Evolutionary conservation across 306 rosid genomes (phyloP).

Genomic region (Acacia confusa): DNA sequence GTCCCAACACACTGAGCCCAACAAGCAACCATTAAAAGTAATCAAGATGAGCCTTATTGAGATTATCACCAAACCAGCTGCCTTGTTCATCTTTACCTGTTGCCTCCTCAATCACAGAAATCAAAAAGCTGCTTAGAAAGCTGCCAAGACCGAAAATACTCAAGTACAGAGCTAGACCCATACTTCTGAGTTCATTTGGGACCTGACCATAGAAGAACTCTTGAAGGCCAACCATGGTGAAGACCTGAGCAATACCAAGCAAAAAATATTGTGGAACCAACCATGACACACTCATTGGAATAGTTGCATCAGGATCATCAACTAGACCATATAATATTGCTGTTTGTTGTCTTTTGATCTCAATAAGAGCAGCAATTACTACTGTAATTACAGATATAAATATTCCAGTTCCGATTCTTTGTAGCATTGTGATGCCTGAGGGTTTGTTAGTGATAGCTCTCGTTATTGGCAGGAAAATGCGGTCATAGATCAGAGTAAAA

Average conservation of each 20-base stretch:
- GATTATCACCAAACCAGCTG: slow-evolving; percentile 62
- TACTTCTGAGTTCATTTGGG: slow-evolving; percentile 35
- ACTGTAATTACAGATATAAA: slow-evolving; percentile 43
- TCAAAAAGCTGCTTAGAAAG: slow-evolving; percentile 40
- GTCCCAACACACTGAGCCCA: neutral
- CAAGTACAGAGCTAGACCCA: slow-evolving; percentile 55
- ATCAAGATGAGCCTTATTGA: slow-evolving; percentile 66
- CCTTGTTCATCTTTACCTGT: slow-evolving; percentile 18
- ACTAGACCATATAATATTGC: slow-evolving; percentile 49
- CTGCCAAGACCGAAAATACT: slow-evolving; percentile 63
- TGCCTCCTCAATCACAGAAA: neutral
- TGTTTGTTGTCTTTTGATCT: slow-evolving; percentile 51
- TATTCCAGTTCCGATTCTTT: slow-evolving; percentile 36
- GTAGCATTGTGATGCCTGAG: neutral
- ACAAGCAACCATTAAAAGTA: slow-evolving; percentile 44
- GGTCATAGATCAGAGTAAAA: slow-evolving; percentile 45
- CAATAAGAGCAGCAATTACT: slow-evolving; percentile 58
- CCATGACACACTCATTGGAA: slow-evolving; percentile 78
- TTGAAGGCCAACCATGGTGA: slow-evolving; percentile 70
- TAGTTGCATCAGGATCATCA: slow-evolving; percentile 48
- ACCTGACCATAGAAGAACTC: slow-evolving; percentile 64
- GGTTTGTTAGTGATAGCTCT: slow-evolving; percentile 58
- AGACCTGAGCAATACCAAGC: slow-evolving; percentile 49
- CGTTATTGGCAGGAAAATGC: slow-evolving; percentile 50
- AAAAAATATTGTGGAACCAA: slow-evolving; percentile 59